Evolutionary conservation across 495 filamentous ascomycete species (phyloP).

Genomic region (Podospora didyma): DNA sequence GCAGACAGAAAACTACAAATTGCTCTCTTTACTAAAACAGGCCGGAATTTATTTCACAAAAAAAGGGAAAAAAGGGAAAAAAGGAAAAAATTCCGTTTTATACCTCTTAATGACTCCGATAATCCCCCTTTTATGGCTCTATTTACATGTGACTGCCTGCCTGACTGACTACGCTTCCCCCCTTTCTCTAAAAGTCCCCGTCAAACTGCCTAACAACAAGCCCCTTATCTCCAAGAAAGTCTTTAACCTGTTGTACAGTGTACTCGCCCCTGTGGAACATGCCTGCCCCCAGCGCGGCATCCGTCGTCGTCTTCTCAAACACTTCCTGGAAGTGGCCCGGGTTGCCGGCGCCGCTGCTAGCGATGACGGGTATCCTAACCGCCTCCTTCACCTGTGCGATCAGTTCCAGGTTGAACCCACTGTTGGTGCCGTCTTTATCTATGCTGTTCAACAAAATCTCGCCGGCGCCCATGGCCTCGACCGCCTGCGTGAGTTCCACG

Average conservation of each 20-base stretch:
- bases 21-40: no score
- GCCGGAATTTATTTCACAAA: no score
- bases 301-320: slow-evolving; percentile 77
- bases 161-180: no score
- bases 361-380: slow-evolving; percentile 89
- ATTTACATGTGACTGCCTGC: no score
- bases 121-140: no score
- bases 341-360: slow-evolving; percentile 87
- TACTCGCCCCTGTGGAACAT: slow-evolving; percentile 98
- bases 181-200: slow-evolving; percentile 22
- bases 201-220: slow-evolving; percentile 76
- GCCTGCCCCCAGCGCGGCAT: slow-evolving; percentile 90
- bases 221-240: slow-evolving; percentile 64
- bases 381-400: slow-evolving; percentile 80
- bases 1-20: no score
- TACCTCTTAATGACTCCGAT: no score
- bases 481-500: slow-evolving; percentile 76
- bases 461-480: slow-evolving; percentile 93
- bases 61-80: no score
- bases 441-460: slow-evolving; percentile 97
- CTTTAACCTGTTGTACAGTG: slow-evolving; percentile 92
- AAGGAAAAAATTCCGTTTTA: no score
- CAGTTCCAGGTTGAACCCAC: slow-evolving; percentile 91
- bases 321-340: slow-evolving; percentile 90
- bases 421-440: slow-evolving; percentile 93